Evolutionary conservation across 371 early-diverging fungal genomes (phyloP).

Genomic region (Mortierella sp.): DNA sequence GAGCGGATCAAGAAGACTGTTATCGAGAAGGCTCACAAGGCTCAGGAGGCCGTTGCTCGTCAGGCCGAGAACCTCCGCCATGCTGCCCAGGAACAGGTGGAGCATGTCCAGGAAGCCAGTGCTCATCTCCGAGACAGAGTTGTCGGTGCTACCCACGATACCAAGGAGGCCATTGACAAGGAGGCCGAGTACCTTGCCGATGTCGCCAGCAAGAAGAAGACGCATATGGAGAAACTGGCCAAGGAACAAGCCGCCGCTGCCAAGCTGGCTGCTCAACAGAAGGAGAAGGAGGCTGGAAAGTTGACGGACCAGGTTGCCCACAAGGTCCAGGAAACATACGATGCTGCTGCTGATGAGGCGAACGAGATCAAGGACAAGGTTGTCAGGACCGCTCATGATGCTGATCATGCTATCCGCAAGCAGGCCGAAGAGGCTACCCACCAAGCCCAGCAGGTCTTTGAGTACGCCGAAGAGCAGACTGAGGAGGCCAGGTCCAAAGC

Average conservation of each 20-base stretch:
- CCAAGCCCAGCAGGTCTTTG: slow-evolving; percentile 1
- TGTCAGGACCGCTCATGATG: slow-evolving; percentile 12
- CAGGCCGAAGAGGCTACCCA: slow-evolving; percentile 18
- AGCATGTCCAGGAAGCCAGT: slow-evolving; percentile 18
- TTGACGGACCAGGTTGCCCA: slow-evolving; percentile 3
- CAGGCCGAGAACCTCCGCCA: slow-evolving; percentile 27
- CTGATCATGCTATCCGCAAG: slow-evolving; percentile 9
- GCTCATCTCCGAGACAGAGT: slow-evolving; percentile 20
- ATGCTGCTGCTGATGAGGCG: slow-evolving; percentile 7
- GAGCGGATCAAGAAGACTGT: slow-evolving; percentile 36
- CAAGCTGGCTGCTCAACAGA: slow-evolving; percentile 13
- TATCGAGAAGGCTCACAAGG: slow-evolving; percentile 39
- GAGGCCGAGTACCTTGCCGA: slow-evolving; percentile 30
- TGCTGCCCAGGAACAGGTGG: slow-evolving; percentile 23
- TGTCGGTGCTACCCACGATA: neutral
- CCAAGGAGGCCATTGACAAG: slow-evolving; percentile 23
- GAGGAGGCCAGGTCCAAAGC: slow-evolving; percentile 9
- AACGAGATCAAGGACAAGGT: slow-evolving; percentile 23
- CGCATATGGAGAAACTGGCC: slow-evolving; percentile 10
- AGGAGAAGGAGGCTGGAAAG: slow-evolving; percentile 30
- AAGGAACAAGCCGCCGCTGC: slow-evolving; percentile 22
- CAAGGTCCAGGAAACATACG: slow-evolving; percentile 18
- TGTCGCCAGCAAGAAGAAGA: slow-evolving; percentile 21
- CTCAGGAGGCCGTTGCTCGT: slow-evolving; percentile 30
- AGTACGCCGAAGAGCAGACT: slow-evolving; percentile 8